Evolutionary conservation across 768 basidiomycete genomes (phyloP), one percentile per base, ranked within the genome.

Genomic region (Hemileccinum rubropunctum): DNA sequence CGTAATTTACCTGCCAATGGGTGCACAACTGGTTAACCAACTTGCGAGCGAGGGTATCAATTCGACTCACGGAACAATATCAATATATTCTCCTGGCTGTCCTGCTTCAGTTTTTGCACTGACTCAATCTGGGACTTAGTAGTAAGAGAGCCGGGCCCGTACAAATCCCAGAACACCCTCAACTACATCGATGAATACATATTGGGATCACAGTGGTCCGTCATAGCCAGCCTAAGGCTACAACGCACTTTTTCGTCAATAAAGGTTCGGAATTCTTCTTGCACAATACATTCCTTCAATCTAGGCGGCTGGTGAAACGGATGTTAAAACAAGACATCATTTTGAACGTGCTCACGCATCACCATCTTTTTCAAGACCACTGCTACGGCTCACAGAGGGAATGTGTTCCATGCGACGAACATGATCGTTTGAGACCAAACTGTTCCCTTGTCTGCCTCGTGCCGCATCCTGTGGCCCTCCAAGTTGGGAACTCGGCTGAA

Each of bases 341-440:
- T 14, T n/a, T n/a, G n/a, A n/a, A 6, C 34, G 23, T 11, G 61
- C 88, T 77, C 67, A 91, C 88, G 78, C 76, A 68, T 89, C 84
- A 34, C 88, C 87, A 52, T 81, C 86, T 56, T 79, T 82, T 57
- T 84, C 84, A 21, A 89, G 62, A 10, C 88, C 87, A 56, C 88
- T 84, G 58, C 86, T 88, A 35, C 88, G 76, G 61, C 88, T 90
- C 41, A 89, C 79, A 2, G 86, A 86, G 2, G 87, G 76, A 42
- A 90, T 77, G 43, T 78, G 69, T 50, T 86, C 80, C 82, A 88
- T 83, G 38, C 71, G 76, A 49, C 43, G 57, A 42, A 51, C 44
- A 42, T 36, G 51, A 41, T 58, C 36, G 18, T 37, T 49, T 13
- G 52, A 43, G 44, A 17, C 23, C 15, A 23, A 17, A 39, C 47